phyloP scores from a whole-genome alignment of 805 yeast genomes.

The Candida berthetii region DNA sequence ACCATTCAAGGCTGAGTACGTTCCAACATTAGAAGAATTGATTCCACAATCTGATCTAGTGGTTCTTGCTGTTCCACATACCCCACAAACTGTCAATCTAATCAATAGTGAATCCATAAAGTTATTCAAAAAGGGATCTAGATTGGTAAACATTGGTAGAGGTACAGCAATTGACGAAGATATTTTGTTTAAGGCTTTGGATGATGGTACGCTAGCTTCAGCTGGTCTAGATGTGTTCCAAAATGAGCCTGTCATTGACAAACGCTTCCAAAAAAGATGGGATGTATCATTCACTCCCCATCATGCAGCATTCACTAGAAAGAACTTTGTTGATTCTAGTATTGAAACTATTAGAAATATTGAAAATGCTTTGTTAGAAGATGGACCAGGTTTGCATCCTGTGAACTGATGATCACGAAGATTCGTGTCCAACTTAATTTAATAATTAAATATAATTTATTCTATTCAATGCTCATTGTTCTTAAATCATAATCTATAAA shows the following conservation, averaged over 20 bases:
- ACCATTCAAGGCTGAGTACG: slow-evolving; percentile 40
- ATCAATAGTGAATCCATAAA: slow-evolving; percentile 42
- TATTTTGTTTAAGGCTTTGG: slow-evolving; percentile 55
- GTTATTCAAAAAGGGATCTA: slow-evolving; percentile 43
- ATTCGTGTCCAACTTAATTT: no score
- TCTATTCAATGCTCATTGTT: no score
- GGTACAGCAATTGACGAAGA: slow-evolving; percentile 64
- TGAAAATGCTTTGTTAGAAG: slow-evolving; percentile 33
- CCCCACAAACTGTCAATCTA: slow-evolving; percentile 48
- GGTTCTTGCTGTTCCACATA: slow-evolving; percentile 63
- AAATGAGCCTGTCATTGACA: slow-evolving; percentile 52
- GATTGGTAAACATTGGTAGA: slow-evolving; percentile 71
- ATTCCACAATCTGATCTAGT: slow-evolving; percentile 44
- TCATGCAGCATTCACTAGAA: slow-evolving; percentile 60
- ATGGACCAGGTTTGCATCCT: slow-evolving; percentile 29
- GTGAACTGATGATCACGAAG: slow-evolving; percentile 1
- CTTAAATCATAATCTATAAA: no score
- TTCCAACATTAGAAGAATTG: slow-evolving; percentile 36
- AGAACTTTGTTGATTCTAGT: slow-evolving; percentile 47
- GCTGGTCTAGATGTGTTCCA: slow-evolving; percentile 74
- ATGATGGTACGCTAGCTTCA: slow-evolving; percentile 51
- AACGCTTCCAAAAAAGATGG: slow-evolving; percentile 43
- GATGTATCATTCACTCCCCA: slow-evolving; percentile 71
- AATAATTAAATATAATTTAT: no score
- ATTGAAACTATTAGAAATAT: slow-evolving; percentile 50